Evolutionary conservation across 805 yeast species (phyloP).

Genomic region (Lipomyces yamanashiensis): DNA sequence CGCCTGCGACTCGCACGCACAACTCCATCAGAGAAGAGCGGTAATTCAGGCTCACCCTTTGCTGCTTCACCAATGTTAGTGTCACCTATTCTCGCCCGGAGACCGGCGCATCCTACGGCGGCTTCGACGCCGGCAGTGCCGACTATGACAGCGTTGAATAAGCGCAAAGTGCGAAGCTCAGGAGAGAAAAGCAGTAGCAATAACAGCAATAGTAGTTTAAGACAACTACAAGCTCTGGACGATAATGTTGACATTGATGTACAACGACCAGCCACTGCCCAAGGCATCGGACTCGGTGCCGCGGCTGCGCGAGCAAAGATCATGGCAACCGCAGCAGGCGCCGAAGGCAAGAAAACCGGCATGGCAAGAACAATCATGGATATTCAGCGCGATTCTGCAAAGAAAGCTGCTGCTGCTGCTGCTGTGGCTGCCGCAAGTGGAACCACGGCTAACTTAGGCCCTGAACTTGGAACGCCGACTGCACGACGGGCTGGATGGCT

Average conservation of each 20-base stretch:
- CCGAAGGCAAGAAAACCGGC: conserved; percentile 34
- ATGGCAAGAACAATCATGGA: conserved; percentile 41
- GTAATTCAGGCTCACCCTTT: background rate
- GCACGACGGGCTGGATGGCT: background rate
- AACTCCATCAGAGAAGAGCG: background rate
- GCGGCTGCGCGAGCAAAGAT: conserved; percentile 42
- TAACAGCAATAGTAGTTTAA: background rate
- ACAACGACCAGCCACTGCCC: conserved; percentile 17
- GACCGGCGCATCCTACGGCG: conserved; percentile 1
- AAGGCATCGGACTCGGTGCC: conserved; percentile 41
- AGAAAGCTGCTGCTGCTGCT: background rate
- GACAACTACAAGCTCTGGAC: conserved; percentile 29
- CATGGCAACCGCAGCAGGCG: conserved; percentile 41
- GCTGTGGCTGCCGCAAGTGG: background rate
- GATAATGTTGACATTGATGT: conserved; percentile 24
- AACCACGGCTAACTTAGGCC: background rate
- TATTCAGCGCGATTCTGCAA: conserved; percentile 41
- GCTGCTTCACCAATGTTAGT: conserved; percentile 21
- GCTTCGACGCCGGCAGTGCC: conserved; percentile 11
- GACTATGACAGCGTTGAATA: conserved; percentile 1
- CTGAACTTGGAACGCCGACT: too few relatives aligned
- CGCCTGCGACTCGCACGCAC: conserved; percentile 20
- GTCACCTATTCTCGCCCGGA: conserved; percentile 15
- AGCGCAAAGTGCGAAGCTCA: conserved; percentile 13
- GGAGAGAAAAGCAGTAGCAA: background rate